Evolutionary conservation across 176 grass and related monocot species (phyloP), one percentile per base, ranked within the genome.

Genomic region (Ensete glaucum): DNA sequence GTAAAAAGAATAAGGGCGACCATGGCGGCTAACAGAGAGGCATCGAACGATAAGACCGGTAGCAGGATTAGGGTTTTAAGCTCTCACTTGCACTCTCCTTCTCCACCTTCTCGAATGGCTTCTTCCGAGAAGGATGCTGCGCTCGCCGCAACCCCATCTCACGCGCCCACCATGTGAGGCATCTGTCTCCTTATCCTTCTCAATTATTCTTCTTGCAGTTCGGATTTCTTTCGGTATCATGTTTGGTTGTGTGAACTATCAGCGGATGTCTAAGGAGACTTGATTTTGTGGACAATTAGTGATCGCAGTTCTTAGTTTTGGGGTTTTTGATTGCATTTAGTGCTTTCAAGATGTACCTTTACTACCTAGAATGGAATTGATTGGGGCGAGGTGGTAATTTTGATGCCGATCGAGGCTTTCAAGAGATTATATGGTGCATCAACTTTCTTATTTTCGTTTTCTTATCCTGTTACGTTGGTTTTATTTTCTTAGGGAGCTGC

Each of bases 101-200:
- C 29, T 22, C 73, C 4, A 43, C 4, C 23, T 53, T 17, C 64
- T 60, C 21, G 22, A 27, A 81, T 80, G 68, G 76, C 90, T 62
- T 76, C 85, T 65, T 80, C 80, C 54, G 70, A 80, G 64, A 74
- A 83, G 77, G 80, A 82, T 15, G 82, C 87, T n/a, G 77, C 84
- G 55, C 82, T 85, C 15, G 84, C 84, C 53, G 64, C 87, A 29
- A 53, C 71, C 10, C 84, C 82, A 25, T 64, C 80, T 73, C 85
- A 79, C 67, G 83, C 76, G 9, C 80, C 80, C 13, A 93, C 90
- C 80, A 93, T 93, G 90, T 93, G 71, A 89, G 77, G 24, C 62
- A 27, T 53, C 76, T 63, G 67, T 25, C 20, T 62, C 55, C 22
- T 54, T 9, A 17, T 24, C 63, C 20, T 9, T 6, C 53, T n/a